These are phyloP conservation scores for Medicago lupulina DNA, from an alignment of 306 rosid species.

Conservation along the genomic window DNA sequence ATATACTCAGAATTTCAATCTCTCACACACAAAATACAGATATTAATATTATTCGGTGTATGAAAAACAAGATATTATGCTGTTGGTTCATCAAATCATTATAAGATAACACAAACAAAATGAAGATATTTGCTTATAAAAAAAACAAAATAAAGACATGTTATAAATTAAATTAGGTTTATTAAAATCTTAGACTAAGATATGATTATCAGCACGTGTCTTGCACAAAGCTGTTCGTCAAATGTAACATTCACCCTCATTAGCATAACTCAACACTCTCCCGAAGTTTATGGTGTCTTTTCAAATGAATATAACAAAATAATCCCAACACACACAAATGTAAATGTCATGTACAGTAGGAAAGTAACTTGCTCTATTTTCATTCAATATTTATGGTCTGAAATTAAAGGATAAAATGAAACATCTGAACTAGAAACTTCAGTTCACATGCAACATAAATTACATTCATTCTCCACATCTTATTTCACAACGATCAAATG, in stretches of 20 bases:
- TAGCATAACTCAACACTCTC: background rate
- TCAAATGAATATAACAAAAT: slow-evolving; percentile 17
- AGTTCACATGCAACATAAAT: slow-evolving; percentile 66
- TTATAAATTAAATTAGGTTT: background rate
- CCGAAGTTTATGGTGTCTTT: background rate
- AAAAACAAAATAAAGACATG: background rate
- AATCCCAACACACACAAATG: background rate
- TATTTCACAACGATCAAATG: slow-evolving; percentile 61
- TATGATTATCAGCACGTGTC: background rate
- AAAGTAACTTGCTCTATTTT: slow-evolving; percentile 18
- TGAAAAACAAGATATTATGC: too few relatives aligned
- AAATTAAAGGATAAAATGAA: slow-evolving; percentile 48
- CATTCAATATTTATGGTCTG: slow-evolving; percentile 45
- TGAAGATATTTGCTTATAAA: too few relatives aligned
- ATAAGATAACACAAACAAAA: too few relatives aligned
- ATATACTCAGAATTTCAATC: too few relatives aligned
- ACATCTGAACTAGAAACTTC: slow-evolving; percentile 50
- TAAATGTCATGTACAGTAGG: slow-evolving; percentile 6
- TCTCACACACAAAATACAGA: too few relatives aligned
- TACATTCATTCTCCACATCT: slow-evolving; percentile 67
- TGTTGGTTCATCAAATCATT: too few relatives aligned
- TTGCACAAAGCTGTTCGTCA: background rate
- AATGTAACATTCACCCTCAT: background rate
- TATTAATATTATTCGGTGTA: too few relatives aligned
- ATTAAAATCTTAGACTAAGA: background rate